These are phyloP conservation scores for Lasiodiplodia citricola DNA, from an alignment of 2,329 filamentous ascomycete genomes.

Conservation along the genomic window DNA sequence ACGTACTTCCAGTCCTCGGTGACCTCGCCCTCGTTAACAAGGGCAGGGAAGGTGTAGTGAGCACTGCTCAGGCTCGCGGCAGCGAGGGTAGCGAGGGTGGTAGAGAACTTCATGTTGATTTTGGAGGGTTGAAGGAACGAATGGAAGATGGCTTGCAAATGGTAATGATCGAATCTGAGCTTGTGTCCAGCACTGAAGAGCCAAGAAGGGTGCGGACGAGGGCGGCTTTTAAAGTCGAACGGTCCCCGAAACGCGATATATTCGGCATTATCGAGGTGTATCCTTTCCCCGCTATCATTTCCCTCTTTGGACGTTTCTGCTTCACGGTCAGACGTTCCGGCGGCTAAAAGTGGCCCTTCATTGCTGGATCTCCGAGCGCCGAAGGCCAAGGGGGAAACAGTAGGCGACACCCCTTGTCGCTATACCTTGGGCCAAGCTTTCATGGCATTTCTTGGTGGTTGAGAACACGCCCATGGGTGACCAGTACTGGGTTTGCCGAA, in stretches of 20 bases:
- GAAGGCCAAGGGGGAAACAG: not conserved
- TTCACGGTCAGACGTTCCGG: slow-evolving; percentile 15
- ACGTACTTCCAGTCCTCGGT: slow-evolving; percentile 40
- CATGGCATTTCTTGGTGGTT: not conserved
- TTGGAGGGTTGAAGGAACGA: not conserved
- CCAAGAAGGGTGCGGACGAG: not conserved
- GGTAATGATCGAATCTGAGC: slow-evolving; percentile 7
- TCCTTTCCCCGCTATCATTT: slow-evolving; percentile 13
- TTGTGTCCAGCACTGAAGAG: slow-evolving; percentile 20
- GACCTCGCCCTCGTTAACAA: slow-evolving; percentile 33
- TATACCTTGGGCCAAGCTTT: slow-evolving; percentile 1
- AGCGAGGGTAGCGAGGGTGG: slow-evolving; percentile 19
- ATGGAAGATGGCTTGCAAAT: not conserved
- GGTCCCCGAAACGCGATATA: not conserved
- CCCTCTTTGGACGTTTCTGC: slow-evolving; percentile 1
- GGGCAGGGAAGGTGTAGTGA: slow-evolving; percentile 35
- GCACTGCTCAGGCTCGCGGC: slow-evolving; percentile 22
- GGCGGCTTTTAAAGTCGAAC: not conserved
- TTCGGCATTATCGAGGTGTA: slow-evolving; percentile 2
- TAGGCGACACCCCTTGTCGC: not conserved
- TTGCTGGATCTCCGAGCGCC: not conserved
- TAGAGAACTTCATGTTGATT: slow-evolving; percentile 23
- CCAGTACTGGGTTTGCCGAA: not conserved
- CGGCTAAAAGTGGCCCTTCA: slow-evolving; percentile 18
- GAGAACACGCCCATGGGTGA: not conserved